Evolutionary conservation across 345 rosid species (phyloP), one percentile per base, ranked within the genome.

Genomic region (Salix suchowensis): DNA sequence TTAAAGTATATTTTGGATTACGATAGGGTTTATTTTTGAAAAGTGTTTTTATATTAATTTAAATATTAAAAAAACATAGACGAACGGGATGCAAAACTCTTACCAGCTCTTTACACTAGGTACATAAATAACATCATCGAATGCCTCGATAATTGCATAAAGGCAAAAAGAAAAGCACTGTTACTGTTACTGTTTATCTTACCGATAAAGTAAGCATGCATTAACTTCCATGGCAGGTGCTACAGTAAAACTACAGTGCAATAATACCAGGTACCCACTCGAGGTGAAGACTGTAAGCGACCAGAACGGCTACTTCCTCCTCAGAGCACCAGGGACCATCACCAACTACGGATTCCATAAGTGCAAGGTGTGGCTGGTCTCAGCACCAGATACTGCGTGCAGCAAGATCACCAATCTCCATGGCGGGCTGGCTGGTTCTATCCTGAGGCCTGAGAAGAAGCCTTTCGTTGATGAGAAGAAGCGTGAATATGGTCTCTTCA

Each of bases 231-330:
- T 26, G 13, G 70, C 86, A 93, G 99, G 91, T 16, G 96, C 95
- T 4, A 78, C 78, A 1, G 97, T 96, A 21, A 90, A 87, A 77
- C 81, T 96, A 21, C 54, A 78, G 80, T 96, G 99, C 89, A 91
- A 88, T 75, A 86, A 85, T 85, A 91, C 90, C 68, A 85, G 65
- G 75, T 71, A 76, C 62, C 83, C 87, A 2, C 72, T 32, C 18
- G 78, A 34, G 36, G 52, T 80, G 8, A 64, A 79, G 18, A 75
- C 86, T 6, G 84, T 28, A 26, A 88, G 96, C 9, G 97, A 95
- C 93, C 86, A 87, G 86, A 88, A 92, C 75, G 98, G 99, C 42
- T 96, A 92, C 85, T 96, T 89, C 86, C 80, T 78, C 70, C 2
- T 92, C 14, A 37, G 76, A 74, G 99, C 85, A 13, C 98, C 99